phyloP scores from a whole-genome alignment of 257 asterid species.

The Paulownia fortunei region DNA sequence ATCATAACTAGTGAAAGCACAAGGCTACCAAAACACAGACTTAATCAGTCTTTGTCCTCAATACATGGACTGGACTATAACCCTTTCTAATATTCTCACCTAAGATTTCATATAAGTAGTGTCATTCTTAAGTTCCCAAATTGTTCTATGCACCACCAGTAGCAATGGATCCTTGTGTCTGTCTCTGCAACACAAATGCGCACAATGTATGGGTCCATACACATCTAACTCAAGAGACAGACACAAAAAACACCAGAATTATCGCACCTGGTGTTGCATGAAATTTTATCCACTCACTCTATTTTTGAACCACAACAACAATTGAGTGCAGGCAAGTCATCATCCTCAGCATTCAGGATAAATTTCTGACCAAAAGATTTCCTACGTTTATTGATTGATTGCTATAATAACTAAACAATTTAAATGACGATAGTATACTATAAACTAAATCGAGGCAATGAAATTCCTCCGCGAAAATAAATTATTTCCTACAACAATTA shows the following conservation, averaged over 20 bases:
- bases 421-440: neutral
- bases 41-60: neutral
- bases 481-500: neutral
- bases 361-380: neutral
- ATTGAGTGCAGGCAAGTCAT: neutral
- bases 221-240: neutral
- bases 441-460: neutral
- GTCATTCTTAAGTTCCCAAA: neutral
- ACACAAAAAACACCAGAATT: neutral
- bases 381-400: neutral
- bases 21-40: neutral
- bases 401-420: neutral
- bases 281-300: neutral
- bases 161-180: neutral
- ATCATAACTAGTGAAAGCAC: neutral
- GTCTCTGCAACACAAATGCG: neutral
- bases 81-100: neutral
- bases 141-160: neutral
- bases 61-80: neutral
- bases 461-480: slow-evolving; percentile 5
- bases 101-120: neutral
- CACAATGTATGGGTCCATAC: neutral
- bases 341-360: neutral
- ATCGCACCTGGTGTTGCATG: neutral
- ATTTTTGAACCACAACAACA: neutral